Evolutionary conservation across 164 flowering plant genomes (phyloP).

Genomic region (Aristolochia contorta): DNA sequence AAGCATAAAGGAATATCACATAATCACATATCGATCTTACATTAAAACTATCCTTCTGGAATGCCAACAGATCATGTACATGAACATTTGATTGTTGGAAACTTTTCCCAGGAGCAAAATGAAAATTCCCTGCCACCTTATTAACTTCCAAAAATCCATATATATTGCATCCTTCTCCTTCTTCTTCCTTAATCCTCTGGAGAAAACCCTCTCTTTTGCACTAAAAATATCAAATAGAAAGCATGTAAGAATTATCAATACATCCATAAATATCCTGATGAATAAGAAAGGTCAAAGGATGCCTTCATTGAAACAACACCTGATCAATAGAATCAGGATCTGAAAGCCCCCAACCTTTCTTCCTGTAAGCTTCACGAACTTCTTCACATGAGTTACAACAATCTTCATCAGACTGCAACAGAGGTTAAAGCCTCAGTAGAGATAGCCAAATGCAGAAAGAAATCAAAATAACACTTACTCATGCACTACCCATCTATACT

Average conservation of each 20-base stretch:
- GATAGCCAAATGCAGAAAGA: neutral
- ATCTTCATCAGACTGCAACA: conserved; percentile 53
- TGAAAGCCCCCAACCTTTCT: conserved; percentile 71
- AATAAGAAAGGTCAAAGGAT: neutral
- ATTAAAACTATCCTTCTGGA: conserved; percentile 41
- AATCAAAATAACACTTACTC: neutral
- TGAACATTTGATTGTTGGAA: conserved; percentile 47
- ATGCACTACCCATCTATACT: no score
- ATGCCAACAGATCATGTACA: conserved; percentile 38
- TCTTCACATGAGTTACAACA: conserved; percentile 81
- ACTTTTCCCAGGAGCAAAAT: conserved; percentile 67
- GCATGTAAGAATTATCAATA: neutral
- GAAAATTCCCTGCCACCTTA: conserved; percentile 71
- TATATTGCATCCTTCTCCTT: conserved; percentile 84
- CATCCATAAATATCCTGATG: no score
- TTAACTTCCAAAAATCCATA: conserved; percentile 65
- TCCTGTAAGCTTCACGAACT: conserved; percentile 66
- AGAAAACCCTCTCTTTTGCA: conserved; percentile 73
- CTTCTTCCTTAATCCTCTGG: conserved; percentile 57
- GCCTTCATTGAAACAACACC: conserved; percentile 21
- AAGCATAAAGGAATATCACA: neutral
- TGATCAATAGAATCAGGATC: conserved; percentile 67
- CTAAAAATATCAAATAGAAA: conserved; percentile 15
- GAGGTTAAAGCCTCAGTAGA: neutral
- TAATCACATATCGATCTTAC: conserved; percentile 22